Evolutionary conservation across 805 yeast genomes (phyloP), one percentile per base, ranked within the genome.

Genomic region (Lipomyces kockii): DNA sequence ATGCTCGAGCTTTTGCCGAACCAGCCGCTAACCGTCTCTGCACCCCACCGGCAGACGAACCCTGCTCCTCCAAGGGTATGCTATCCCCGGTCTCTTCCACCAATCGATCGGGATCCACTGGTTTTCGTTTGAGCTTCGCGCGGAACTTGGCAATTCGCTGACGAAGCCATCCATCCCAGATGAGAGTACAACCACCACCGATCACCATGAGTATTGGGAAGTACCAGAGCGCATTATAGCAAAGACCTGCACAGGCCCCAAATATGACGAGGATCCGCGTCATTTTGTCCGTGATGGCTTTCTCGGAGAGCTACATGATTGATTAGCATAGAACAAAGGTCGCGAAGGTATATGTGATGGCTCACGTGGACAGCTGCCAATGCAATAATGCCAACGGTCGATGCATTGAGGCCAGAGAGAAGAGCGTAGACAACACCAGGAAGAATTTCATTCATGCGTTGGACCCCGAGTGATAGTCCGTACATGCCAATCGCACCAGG

Each of bases 321-420:
- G 22, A n/a, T 43, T n/a, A 43, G 49, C 49, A 17, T 1, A 43
- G 20, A 7, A 17, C 22, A 0, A 43, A 43, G 20, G 3, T 17
- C 22, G 49, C 39, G 22, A 43, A 2, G 49, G 49, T 43, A n/a
- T 3, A 37, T n/a, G 20, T 17, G 20, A 17, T 12, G 3, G 20
- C 49, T 43, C 49, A 43, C 49, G 6, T 43, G 46, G 2, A 49
- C 58, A n/a, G 63, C 63, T 12, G 63, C 63, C 32, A 60, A 61
- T 14, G 63, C 63, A 22, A 60, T 60, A 25, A 60, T 49, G n/a
- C 63, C 63, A 11, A 60, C 63, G n/a, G 63, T 52, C 17, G 63
- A 62, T 1, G 61, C 61, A n/a, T 60, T 60, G 17, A 60, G 58
- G 14, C 63, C 63, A 6, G 63, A 49, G 8, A 60, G 46, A n/a